A percentile compares a stretch with the other conserved stretches of the same genome.
Conservation (phyloP, 2,329 filamentous ascomycete species). For the Botrytis tulipae region DNA sequence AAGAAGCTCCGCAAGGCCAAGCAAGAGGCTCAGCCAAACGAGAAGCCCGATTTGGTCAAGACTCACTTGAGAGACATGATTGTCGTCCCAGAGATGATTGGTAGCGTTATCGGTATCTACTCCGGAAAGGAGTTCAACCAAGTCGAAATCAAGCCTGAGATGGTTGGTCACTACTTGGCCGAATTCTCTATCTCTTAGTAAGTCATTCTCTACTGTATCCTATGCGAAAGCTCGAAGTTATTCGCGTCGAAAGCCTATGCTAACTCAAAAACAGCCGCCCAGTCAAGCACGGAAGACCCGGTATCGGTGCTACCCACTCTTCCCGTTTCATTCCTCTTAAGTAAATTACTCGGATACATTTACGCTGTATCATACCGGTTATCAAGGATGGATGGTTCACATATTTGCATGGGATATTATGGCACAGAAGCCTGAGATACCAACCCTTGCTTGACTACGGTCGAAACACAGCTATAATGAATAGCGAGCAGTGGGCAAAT, state of each 20-base stretch:
- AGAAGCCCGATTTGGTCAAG: conserved; percentile 99
- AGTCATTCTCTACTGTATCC: conserved; percentile 44
- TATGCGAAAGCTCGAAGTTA: neutral
- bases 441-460: conserved; percentile 8
- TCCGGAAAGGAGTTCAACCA: conserved; percentile 99
- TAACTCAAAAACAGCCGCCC: conserved; percentile 69
- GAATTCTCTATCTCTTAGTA: conserved; percentile 99
- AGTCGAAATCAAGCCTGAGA: conserved; percentile 99
- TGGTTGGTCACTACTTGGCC: conserved; percentile 99
- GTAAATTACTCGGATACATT: conserved; percentile 54
- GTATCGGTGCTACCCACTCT: conserved; percentile 99
- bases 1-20: conserved; percentile 99
- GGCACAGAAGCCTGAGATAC: conserved; percentile 4
- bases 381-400: conserved; percentile 15
- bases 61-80: conserved; percentile 99
- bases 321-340: conserved; percentile 99
- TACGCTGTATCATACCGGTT: conserved; percentile 28
- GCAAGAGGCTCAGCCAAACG: conserved; percentile 98
- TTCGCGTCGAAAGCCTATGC: neutral
- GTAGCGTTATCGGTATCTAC: conserved; percentile 98
- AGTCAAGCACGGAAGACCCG: conserved; percentile 99
- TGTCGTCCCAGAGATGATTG: conserved; percentile 99
- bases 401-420: conserved; percentile 12
- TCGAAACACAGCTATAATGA: conserved; percentile 14
- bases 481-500: conserved; percentile 14